Conservation (phyloP, 225 moss, liverwort and hornwort genomes). For the Polytrichum commune region DNA sequence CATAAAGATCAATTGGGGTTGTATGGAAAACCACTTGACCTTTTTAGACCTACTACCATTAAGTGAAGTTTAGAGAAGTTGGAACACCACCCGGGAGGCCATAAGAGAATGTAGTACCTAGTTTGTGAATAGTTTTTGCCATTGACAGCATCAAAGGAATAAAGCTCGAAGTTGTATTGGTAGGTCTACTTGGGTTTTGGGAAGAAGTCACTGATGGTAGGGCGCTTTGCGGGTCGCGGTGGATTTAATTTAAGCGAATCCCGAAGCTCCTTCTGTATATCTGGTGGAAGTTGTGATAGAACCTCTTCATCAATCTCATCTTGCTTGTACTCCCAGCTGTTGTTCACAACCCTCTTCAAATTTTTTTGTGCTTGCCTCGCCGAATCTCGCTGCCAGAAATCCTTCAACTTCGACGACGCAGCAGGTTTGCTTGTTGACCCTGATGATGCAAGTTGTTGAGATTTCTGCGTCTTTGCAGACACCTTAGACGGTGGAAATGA, state of each 20-base stretch:
- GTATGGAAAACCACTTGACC: no score
- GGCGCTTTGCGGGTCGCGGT: slow-evolving; percentile 36
- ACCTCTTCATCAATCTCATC: slow-evolving; percentile 75
- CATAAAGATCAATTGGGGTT: no score
- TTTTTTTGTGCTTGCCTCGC: slow-evolving; percentile 7
- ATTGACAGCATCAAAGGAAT: no score
- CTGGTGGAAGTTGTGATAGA: slow-evolving; percentile 60
- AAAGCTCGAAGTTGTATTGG: no score
- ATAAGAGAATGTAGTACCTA: not conserved
- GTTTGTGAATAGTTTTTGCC: not conserved
- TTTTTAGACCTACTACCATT: no score
- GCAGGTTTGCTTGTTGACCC: slow-evolving; percentile 14
- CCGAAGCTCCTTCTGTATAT: slow-evolving; percentile 71
- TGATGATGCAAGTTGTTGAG: slow-evolving; percentile 6
- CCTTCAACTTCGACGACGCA: slow-evolving; percentile 41
- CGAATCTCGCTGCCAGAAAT: slow-evolving; percentile 67
- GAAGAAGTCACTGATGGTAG: slow-evolving; percentile 75
- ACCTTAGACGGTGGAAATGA: slow-evolving; percentile 16
- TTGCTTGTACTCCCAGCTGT: slow-evolving; percentile 51
- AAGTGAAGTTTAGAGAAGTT: no score
- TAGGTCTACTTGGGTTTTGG: slow-evolving; percentile 35
- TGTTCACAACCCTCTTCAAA: slow-evolving; percentile 24
- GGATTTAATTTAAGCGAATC: slow-evolving; percentile 36
- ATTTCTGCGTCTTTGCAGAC: slow-evolving; percentile 11
- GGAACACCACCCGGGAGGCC: no score